phyloP scores from a whole-genome alignment of 2,329 filamentous ascomycete species.

The Neoscytalidium dimidiatum region DNA sequence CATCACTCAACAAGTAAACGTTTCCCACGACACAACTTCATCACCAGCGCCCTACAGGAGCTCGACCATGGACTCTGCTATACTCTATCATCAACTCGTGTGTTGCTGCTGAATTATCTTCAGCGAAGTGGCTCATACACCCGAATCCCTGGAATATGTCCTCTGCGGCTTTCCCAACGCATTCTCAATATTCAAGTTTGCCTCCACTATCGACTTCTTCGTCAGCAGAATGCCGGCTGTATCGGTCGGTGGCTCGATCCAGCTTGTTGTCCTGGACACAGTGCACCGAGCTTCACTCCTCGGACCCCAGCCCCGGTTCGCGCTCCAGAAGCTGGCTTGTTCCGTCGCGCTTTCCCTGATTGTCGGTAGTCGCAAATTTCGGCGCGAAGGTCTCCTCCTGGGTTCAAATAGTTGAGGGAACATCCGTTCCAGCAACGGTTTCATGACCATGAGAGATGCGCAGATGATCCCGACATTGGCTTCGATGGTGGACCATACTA shows the following conservation, averaged over 20 bases:
- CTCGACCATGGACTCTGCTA: background rate
- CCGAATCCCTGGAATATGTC: background rate
- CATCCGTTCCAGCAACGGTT: conserved; percentile 59
- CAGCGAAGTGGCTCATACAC: background rate
- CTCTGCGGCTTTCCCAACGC: background rate
- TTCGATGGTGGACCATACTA: conserved; percentile 58
- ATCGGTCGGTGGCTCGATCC: background rate
- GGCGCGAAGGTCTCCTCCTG: background rate
- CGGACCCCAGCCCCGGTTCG: background rate
- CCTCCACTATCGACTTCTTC: conserved; percentile 14
- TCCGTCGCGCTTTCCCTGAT: background rate
- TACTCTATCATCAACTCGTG: background rate
- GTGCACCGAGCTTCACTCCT: background rate
- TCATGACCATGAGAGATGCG: conserved; percentile 80
- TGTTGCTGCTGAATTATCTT: too few species aligned
- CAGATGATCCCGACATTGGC: conserved; percentile 83
- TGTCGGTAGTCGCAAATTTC: background rate
- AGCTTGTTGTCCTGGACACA: background rate
- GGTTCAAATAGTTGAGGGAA: conserved; percentile 57
- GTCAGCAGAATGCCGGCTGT: conserved; percentile 6
- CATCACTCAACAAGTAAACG: background rate
- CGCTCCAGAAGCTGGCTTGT: background rate
- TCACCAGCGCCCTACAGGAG: background rate
- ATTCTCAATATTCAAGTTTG: background rate
- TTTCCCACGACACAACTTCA: background rate